A percentile compares a stretch with the other conserved stretches of the same genome.
Conservation (phyloP, 345 rosid genomes). For the Melaleuca quinquenervia region DNA sequence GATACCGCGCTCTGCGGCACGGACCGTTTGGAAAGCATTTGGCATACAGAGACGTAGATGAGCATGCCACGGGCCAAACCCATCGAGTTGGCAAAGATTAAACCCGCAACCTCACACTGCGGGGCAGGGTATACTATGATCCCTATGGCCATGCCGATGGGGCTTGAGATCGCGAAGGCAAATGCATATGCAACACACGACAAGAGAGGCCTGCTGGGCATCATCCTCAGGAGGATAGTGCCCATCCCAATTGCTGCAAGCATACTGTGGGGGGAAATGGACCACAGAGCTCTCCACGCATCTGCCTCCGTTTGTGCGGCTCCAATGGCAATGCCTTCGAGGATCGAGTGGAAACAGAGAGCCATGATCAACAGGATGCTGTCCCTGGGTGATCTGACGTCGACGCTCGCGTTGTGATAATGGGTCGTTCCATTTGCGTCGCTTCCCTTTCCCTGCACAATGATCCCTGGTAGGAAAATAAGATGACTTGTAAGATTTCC, state of each 20-base stretch:
- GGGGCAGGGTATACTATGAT: slow-evolving; percentile 64
- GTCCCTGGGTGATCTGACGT: slow-evolving; percentile 37
- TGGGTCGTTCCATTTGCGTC: not conserved
- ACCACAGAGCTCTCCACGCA: slow-evolving; percentile 82
- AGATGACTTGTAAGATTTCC: not conserved
- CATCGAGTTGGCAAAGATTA: slow-evolving; percentile 70
- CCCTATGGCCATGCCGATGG: slow-evolving; percentile 62
- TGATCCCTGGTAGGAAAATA: slow-evolving; percentile 4
- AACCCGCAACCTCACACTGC: slow-evolving; percentile 61
- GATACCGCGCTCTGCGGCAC: slow-evolving; percentile 13
- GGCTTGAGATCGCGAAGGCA: slow-evolving; percentile 74
- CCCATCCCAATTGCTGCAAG: slow-evolving; percentile 91
- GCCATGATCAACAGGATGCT: slow-evolving; percentile 57
- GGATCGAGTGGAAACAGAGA: slow-evolving; percentile 75
- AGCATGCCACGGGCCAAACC: slow-evolving; percentile 77
- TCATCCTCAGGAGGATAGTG: slow-evolving; percentile 65
- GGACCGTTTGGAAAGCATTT: slow-evolving; percentile 56
- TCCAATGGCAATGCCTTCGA: slow-evolving; percentile 21
- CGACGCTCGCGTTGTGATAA: not conserved
- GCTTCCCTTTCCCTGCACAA: slow-evolving; percentile 10
- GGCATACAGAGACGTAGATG: slow-evolving; percentile 64
- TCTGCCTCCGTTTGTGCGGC: slow-evolving; percentile 42
- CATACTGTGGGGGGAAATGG: slow-evolving; percentile 54
- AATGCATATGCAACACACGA: slow-evolving; percentile 50
- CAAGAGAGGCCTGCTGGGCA: slow-evolving; percentile 56